These are phyloP conservation scores for Colletotrichum endophyticum DNA, from an alignment of 2,329 filamentous ascomycete species.

Conservation along the genomic window DNA sequence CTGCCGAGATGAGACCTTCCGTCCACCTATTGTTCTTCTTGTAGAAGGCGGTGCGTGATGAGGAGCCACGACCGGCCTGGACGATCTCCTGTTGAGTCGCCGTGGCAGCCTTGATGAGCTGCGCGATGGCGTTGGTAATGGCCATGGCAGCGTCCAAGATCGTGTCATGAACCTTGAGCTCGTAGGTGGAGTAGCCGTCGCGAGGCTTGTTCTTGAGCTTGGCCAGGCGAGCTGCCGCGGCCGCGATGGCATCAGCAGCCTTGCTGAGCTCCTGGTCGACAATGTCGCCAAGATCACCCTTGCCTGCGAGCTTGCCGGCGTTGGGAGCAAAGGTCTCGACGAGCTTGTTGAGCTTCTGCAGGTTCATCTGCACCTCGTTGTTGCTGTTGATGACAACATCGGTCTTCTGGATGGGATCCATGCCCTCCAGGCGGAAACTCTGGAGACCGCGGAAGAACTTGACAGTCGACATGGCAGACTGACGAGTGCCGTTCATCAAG, in stretches of 20 bases:
- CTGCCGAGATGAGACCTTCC: conserved; percentile 94
- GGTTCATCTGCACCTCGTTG: conserved; percentile 91
- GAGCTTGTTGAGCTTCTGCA: conserved; percentile 92
- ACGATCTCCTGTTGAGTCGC: conserved; percentile 96
- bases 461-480: conserved; percentile 85
- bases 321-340: conserved; percentile 92
- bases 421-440: conserved; percentile 89
- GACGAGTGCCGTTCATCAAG: conserved; percentile 80
- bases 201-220: conserved; percentile 97
- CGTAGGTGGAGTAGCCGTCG: conserved; percentile 94
- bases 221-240: conserved; percentile 84
- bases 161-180: conserved; percentile 93
- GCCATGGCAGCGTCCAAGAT: conserved; percentile 93
- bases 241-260: conserved; percentile 93
- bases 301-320: conserved; percentile 78
- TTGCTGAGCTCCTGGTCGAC: conserved; percentile 92
- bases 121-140: conserved; percentile 91
- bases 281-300: conserved; percentile 89
- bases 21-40: conserved; percentile 99
- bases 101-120: conserved; percentile 93
- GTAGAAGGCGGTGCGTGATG: conserved; percentile 93
- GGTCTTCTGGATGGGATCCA: conserved; percentile 91
- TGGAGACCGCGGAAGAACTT: conserved; percentile 95
- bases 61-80: conserved; percentile 85
- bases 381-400: conserved; percentile 98